Base-by-base conservation (phyloP, 2,329 filamentous ascomycete genomes). In the Aureobasidium leucospermi region DNA sequence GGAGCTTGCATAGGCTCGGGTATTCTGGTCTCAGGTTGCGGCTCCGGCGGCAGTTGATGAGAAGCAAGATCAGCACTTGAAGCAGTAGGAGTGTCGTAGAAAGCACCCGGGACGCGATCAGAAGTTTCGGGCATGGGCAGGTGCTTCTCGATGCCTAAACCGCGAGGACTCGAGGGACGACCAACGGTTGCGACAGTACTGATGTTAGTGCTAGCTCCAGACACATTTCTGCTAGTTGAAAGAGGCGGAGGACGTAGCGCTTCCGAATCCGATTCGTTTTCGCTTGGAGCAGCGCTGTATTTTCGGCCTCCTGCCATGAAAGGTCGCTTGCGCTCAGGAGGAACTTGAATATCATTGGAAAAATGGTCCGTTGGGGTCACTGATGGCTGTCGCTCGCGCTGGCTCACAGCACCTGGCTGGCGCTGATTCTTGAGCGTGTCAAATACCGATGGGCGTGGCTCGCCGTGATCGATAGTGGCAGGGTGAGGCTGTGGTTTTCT, bases 311-410 rank as follows among this genome's bases (percentile, higher is more conserved):
- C 79, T 61, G 86, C 81, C 83, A 89, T 87, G 0, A 85, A 84
- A 1, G 86, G 86, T 51, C 86, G 76, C 69, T 80, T 85, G 62
- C 86, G 78, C 65, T 87, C 85, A 0, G 86, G 86, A 1, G 71
- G 69, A 32, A 59, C 60, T 39, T 61, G 63, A 6, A 59, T 38
- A 11, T 28, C 41, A 23, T 53, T 31, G 5, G 57, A n/a, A n/a
- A 28, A 43, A 6, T 32, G 29, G 11, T 49, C 43, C 34, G 42
- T 13, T 51, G 55, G n/a, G 55, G 52, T 15, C 41, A 52, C 39
- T 48, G 39, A 28, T n/a, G 39, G 47, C n/a, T 43, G 38, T 29
- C 16, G 13, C 28, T 48, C 45, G 7, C 48, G 31, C 70, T 46
- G 39, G 16, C 38, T 68, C 34, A 71, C 69, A 8, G 63, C 57